These are phyloP conservation scores for Ascocoryne sarcoides DNA, from an alignment of 2,329 filamentous ascomycete species.

Conservation along the genomic window DNA sequence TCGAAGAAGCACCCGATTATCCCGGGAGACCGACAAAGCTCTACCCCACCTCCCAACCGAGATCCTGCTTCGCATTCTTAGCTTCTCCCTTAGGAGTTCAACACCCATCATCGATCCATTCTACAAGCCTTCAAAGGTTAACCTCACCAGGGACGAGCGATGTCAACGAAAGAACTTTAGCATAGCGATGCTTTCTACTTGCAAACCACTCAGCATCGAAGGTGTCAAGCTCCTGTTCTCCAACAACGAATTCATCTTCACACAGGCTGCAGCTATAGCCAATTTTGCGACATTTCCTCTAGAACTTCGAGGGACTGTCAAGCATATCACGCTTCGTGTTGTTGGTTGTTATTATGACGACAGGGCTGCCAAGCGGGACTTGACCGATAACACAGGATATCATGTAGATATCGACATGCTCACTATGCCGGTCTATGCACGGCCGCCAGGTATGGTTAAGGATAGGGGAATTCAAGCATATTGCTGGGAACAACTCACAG, in stretches of 20 bases:
- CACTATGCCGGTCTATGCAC: constrained; percentile 7
- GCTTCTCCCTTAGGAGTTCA: constrained; percentile 40
- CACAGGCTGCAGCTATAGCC: constrained; percentile 40
- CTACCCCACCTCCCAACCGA: too few relatives aligned
- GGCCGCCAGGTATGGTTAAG: constrained; percentile 10
- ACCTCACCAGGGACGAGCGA: constrained; percentile 37
- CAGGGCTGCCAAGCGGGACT: constrained; percentile 20
- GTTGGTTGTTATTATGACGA: constrained; percentile 50
- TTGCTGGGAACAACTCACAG: constrained; percentile 18
- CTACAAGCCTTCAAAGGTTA: constrained; percentile 35
- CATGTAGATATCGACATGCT: constrained; percentile 7
- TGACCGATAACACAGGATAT: constrained; percentile 8
- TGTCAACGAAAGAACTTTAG: constrained; percentile 31
- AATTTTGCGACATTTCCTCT: constrained; percentile 40
- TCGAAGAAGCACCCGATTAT: too few relatives aligned
- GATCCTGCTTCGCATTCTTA: too few relatives aligned
- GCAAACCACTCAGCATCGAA: constrained; percentile 40
- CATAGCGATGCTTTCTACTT: constrained; percentile 45
- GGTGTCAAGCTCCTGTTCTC: constrained; percentile 42
- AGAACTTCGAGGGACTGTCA: constrained; percentile 36
- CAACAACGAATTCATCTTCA: constrained; percentile 47
- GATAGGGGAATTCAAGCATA: constrained; percentile 17
- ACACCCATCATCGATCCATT: constrained; percentile 47
- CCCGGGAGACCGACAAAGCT: too few relatives aligned
- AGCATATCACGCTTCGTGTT: constrained; percentile 41